Evolutionary conservation across 768 basidiomycete species (phyloP).

Genomic region (Russula sp.): DNA sequence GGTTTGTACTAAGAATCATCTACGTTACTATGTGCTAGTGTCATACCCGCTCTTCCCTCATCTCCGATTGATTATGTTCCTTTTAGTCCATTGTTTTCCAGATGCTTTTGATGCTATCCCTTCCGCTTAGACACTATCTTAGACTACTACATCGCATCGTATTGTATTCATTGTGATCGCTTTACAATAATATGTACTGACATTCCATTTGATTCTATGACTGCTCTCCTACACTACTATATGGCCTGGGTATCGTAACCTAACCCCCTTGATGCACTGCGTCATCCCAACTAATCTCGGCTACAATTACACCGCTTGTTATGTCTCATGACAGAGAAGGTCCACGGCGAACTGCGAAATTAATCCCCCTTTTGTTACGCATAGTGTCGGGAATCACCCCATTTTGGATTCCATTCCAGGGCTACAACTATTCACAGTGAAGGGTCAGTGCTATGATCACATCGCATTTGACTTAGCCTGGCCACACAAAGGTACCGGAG

Average conservation of each 20-base stretch:
- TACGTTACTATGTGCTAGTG: slow-evolving; percentile 27
- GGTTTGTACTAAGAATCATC: slow-evolving; percentile 17
- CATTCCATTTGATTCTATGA: slow-evolving; percentile 6
- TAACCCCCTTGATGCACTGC: slow-evolving; percentile 19
- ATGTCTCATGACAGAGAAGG: slow-evolving; percentile 5
- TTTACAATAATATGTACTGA: slow-evolving; percentile 13
- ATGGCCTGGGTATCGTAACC: slow-evolving; percentile 18
- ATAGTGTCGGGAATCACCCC: slow-evolving; percentile 2
- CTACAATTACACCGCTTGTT: slow-evolving; percentile 14
- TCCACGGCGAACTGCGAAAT: slow-evolving; percentile 20
- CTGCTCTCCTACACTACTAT: slow-evolving; percentile 23
- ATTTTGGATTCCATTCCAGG: slow-evolving; percentile 19
- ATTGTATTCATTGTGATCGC: slow-evolving; percentile 18
- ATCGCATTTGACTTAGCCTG: slow-evolving; percentile 16
- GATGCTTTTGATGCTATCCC: slow-evolving; percentile 12
- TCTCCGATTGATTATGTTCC: slow-evolving; percentile 26
- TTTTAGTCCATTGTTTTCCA: slow-evolving; percentile 17
- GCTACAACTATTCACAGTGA: slow-evolving; percentile 20
- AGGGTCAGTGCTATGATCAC: not conserved
- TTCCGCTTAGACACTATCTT: slow-evolving; percentile 13
- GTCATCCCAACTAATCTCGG: slow-evolving; percentile 18
- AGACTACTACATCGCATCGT: slow-evolving; percentile 10
- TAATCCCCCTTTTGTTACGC: not conserved
- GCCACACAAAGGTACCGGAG: slow-evolving; percentile 22
- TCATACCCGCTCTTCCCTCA: slow-evolving; percentile 26